These are phyloP conservation scores for Vittaforma corneae DNA, from an alignment of 371 early-diverging fungal species.

Conservation along the genomic window DNA sequence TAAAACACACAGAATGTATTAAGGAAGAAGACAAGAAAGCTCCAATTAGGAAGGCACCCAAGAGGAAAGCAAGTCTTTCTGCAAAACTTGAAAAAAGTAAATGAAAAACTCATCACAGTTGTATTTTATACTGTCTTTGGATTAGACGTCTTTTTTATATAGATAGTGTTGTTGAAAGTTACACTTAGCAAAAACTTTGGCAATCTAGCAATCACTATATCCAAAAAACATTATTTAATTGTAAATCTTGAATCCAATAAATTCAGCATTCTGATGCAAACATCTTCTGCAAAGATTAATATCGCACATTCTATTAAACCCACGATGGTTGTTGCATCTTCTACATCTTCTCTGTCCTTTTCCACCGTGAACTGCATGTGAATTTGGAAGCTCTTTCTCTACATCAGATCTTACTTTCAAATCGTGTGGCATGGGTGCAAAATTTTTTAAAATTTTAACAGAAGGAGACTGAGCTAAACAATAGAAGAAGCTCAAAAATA, in stretches of 20 bases:
- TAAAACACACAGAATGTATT: not conserved
- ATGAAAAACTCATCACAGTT: no score
- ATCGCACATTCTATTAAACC: conserved; percentile 97
- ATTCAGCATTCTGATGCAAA: conserved; percentile 93
- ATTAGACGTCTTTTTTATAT: no score
- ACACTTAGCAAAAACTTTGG: no score
- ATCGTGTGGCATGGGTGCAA: conserved; percentile 20
- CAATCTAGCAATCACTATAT: no score
- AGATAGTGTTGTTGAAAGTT: no score
- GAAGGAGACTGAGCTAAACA: no score
- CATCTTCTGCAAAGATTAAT: conserved; percentile 98
- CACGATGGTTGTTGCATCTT: conserved; percentile 76
- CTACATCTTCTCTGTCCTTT: conserved; percentile 52
- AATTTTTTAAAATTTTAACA: conserved; percentile 5
- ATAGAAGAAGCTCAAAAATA: no score
- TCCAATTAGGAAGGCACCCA: not conserved
- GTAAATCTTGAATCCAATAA: conserved; percentile 78
- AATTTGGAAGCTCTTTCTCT: conserved; percentile 14
- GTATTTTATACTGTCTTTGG: no score
- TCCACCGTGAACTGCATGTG: conserved; percentile 35
- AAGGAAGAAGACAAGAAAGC: conserved; percentile 10
- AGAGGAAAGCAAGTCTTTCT: conserved; percentile 2
- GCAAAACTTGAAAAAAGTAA: conserved; percentile 8
- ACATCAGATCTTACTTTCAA: conserved; percentile 15
- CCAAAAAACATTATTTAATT: no score